phyloP scores from a whole-genome alignment of 2,329 filamentous ascomycete species.

The Colletotrichum lupini region DNA sequence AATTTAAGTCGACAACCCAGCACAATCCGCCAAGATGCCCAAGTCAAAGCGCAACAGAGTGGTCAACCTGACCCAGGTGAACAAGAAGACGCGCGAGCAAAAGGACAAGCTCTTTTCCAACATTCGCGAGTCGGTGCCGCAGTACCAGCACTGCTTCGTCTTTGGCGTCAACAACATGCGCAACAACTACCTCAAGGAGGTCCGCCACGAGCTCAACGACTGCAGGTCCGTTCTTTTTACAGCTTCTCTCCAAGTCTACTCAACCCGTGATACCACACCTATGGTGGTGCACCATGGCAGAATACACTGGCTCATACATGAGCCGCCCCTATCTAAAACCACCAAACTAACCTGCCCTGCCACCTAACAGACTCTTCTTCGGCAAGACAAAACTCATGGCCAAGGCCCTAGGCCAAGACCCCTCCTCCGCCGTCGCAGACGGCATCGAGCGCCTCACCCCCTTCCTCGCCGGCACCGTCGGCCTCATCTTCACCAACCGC shows the following conservation, averaged over 20 bases:
- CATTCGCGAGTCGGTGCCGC: slow-evolving; percentile 84
- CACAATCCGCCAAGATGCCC: slow-evolving; percentile 74
- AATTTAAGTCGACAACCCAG: background rate
- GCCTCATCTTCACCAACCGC: slow-evolving; percentile 90
- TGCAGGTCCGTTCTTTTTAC: slow-evolving; percentile 71
- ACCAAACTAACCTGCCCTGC: background rate
- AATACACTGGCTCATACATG: background rate
- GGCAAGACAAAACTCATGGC: slow-evolving; percentile 99
- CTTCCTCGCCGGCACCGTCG: slow-evolving; percentile 84
- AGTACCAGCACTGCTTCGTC: slow-evolving; percentile 92
- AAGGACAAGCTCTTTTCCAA: slow-evolving; percentile 89
- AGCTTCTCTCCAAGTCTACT: background rate
- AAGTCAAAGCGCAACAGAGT: slow-evolving; percentile 94
- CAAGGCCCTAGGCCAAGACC: slow-evolving; percentile 85
- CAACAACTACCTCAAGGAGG: slow-evolving; percentile 94
- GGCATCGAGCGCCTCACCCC: slow-evolving; percentile 77
- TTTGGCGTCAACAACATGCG: slow-evolving; percentile 98
- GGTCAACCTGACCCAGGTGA: slow-evolving; percentile 89
- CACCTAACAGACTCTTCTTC: slow-evolving; percentile 83
- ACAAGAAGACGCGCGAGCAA: slow-evolving; percentile 93
- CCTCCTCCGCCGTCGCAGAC: slow-evolving; percentile 82
- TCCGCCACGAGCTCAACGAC: slow-evolving; percentile 85
- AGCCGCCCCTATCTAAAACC: too few species aligned
- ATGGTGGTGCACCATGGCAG: background rate
- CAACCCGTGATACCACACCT: background rate